Percentiles rank a stretch among this genome's conserved stretches.
These are phyloP conservation scores for Penicillium janthinellum DNA, from an alignment of 2,329 filamentous ascomycete genomes.

Conservation along the genomic window DNA sequence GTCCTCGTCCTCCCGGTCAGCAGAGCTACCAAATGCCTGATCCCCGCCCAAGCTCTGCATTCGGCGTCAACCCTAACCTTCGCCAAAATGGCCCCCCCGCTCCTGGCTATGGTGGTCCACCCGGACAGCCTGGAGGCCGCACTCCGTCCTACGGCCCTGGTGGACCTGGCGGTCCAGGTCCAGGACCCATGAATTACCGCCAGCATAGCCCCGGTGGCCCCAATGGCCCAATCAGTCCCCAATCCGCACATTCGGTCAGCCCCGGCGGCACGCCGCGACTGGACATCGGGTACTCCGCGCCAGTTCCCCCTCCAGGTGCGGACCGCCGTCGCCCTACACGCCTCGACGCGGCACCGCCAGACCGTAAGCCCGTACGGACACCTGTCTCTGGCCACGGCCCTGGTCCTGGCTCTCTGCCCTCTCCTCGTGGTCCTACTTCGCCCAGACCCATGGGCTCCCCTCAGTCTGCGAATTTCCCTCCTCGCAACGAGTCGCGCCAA, in stretches of 20 bases:
- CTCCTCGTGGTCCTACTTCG: conserved; percentile 21
- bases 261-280: conserved; percentile 40
- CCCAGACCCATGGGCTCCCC: conserved; percentile 33
- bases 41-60: conserved; percentile 48
- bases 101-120: conserved; percentile 33
- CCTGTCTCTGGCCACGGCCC: conserved; percentile 31
- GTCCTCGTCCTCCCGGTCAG: conserved; percentile 37
- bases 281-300: conserved; percentile 53
- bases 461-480: conserved; percentile 36
- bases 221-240: conserved; percentile 35
- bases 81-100: conserved; percentile 41
- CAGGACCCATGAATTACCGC: conserved; percentile 37
- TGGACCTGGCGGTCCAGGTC: conserved; percentile 5
- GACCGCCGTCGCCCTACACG: conserved; percentile 36
- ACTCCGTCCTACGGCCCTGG: conserved; percentile 35
- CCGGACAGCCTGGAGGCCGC: conserved; percentile 25
- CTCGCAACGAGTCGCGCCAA: conserved; percentile 36
- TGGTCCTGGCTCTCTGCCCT: conserved; percentile 24
- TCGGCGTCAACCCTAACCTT: conserved; percentile 52
- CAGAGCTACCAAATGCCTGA: conserved; percentile 40
- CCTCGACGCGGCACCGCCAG: conserved; percentile 30
- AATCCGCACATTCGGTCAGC: conserved; percentile 26
- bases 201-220: conserved; percentile 35
- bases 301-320: conserved; percentile 42
- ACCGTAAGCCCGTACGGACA: conserved; percentile 36